phyloP scores from a whole-genome alignment of 768 basidiomycete species.

The Crucibulum laeve region DNA sequence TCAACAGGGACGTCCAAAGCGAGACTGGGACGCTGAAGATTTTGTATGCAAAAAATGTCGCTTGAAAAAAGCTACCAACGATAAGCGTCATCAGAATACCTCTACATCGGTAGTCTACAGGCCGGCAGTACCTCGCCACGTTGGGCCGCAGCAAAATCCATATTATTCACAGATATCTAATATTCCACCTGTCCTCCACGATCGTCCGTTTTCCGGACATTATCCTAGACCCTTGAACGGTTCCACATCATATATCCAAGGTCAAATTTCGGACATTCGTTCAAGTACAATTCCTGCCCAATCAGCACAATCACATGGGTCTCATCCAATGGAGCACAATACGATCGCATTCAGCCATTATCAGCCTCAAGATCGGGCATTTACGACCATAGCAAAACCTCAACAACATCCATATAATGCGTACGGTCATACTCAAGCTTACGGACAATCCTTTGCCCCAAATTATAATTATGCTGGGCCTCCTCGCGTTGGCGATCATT shows the following conservation, averaged over 20 bases:
- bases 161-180: not conserved
- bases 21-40: constrained; percentile 85
- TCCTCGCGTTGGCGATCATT: not conserved
- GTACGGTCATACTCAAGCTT: constrained; percentile 17
- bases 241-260: not conserved
- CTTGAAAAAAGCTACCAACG: constrained; percentile 3
- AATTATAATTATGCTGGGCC: not conserved
- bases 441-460: constrained; percentile 9
- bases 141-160: not conserved
- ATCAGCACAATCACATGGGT: not conserved
- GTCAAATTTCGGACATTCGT: constrained; percentile 1
- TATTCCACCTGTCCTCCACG: not conserved
- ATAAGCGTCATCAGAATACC: no score
- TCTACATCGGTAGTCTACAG: no score
- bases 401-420: constrained; percentile 16
- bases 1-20: constrained; percentile 54
- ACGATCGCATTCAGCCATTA: constrained; percentile 43
- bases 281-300: not conserved
- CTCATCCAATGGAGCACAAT: not conserved
- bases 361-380: constrained; percentile 38
- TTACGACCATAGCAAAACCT: constrained; percentile 17
- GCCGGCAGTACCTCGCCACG: not conserved
- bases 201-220: not conserved
- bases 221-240: constrained; percentile 3
- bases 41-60: constrained; percentile 71